Base-by-base conservation (phyloP, 2,329 filamentous ascomycete genomes). In the Colletotrichum musae region DNA sequence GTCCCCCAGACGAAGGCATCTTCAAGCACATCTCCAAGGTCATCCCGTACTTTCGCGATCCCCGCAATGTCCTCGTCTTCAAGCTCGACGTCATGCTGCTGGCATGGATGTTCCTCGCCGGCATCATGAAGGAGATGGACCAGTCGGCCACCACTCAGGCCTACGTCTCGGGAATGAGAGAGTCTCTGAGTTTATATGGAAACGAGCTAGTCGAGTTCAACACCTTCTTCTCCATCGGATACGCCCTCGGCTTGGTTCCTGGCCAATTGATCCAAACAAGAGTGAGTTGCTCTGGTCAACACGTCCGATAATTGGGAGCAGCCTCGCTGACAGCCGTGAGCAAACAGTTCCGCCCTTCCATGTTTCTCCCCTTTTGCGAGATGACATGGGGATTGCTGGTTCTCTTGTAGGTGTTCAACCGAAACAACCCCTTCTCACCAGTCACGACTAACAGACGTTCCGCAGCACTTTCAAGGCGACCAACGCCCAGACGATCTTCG, bases 121-220 rank as follows among this genome's bases (percentile, higher is more conserved):
- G 70, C 28, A 69, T 72, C 64, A 70, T 72, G 64, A 72, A 72
- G 45, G 66, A 70, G 64, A 74, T 80, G 28, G 81, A 83, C 63
- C 80, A 81, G 68, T 75, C 76, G 6, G 79, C 79, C 52, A 80
- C 77, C 71, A 80, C 74, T 52, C 77, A 74, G n/a, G 81, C 80
- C 18, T 83, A 82, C 53, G 80, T 82, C 10, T 80, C 78, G 0
- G 81, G 81, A 0, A 82, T 83, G 81, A 78, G 80, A 39, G 76
- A 79, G 48, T 78, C 79, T 56, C 70, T 80, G 6, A 58, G 58
- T 1, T 76, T 82, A 1, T 73, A 77, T 21, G 79, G 77, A 7
- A 79, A 80, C 54, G 74, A 81, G 71, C 72, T 70, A 32, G 72
- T 72, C 10, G 59, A 71, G 21, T 66, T 64, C 52, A 65, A 61